These are phyloP conservation scores for Terfezia claveryi DNA, from an alignment of 495 filamentous ascomycete genomes.

Conservation along the genomic window DNA sequence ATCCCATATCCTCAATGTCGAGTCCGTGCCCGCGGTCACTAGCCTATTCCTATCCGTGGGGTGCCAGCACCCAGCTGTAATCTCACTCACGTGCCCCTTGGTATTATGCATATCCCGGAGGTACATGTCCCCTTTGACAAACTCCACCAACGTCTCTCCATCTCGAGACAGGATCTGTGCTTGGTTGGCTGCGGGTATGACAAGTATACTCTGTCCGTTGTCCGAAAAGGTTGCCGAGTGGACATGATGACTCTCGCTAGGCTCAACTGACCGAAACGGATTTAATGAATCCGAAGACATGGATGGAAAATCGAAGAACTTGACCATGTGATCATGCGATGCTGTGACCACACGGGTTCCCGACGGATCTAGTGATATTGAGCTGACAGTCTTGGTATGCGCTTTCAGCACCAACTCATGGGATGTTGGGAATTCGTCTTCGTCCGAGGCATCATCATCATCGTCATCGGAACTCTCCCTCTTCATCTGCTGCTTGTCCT, in stretches of 20 bases:
- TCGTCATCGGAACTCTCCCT: conserved; percentile 22
- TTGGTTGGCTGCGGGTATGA: conserved; percentile 67
- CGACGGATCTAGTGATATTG: conserved; percentile 59
- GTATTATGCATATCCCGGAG: conserved; percentile 89
- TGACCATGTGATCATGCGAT: conserved; percentile 73
- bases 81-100: conserved; percentile 82
- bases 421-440: conserved; percentile 80
- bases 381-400: conserved; percentile 74
- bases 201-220: conserved; percentile 60
- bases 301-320: conserved; percentile 83
- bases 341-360: conserved; percentile 70
- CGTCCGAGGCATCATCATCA: conserved; percentile 43
- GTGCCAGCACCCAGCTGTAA: conserved; percentile 71
- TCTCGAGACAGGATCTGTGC: conserved; percentile 75
- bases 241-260: conserved; percentile 69
- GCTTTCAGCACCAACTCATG: conserved; percentile 84
- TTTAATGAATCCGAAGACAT: conserved; percentile 88
- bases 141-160: conserved; percentile 64
- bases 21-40: conserved; percentile 80
- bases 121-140: conserved; percentile 96
- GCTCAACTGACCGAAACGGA: conserved; percentile 83
- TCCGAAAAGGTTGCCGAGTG: conserved; percentile 66
- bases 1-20: conserved; percentile 91
- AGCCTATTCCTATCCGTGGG: conserved; percentile 61
- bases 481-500: conserved; percentile 15